Conservation (phyloP, 371 early-diverging fungal genomes). For the Mucor piriformis region DNA sequence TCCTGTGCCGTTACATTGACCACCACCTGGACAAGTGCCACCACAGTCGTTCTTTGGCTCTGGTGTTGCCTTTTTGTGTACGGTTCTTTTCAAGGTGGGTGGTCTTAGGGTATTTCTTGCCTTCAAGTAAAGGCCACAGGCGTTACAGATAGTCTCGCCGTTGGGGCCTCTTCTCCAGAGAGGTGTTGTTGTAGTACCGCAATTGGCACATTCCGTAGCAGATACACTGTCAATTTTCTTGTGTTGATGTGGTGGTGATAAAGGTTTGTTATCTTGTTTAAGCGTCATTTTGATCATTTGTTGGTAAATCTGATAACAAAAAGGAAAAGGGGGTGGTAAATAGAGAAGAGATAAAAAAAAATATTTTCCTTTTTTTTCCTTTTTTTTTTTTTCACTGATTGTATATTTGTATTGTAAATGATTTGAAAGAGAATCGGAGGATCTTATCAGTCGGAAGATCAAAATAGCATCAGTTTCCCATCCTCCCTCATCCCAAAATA, state of each 20-base stretch:
- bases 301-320: conserved; percentile 5
- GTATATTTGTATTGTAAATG: conserved; percentile 11
- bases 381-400: conserved; percentile 3
- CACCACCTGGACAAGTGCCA: conserved; percentile 78
- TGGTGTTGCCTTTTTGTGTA: conserved; percentile 13
- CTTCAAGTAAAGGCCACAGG: conserved; percentile 77
- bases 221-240: conserved; percentile 27
- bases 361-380: not conserved
- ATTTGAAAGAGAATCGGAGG: not conserved
- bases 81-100: conserved; percentile 48
- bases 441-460: conserved; percentile 1
- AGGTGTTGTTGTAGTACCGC: conserved; percentile 82
- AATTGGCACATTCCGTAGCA: conserved; percentile 76
- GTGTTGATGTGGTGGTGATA: conserved; percentile 18
- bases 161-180: conserved; percentile 85
- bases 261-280: not conserved
- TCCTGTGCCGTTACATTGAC: conserved; percentile 75
- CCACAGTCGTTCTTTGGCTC: conserved; percentile 28
- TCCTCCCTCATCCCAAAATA: not conserved
- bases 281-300: not conserved
- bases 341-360: not conserved
- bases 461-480: not conserved
- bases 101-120: conserved; percentile 42
- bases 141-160: conserved; percentile 85
- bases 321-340: not conserved